Evolutionary conservation across 345 rosid genomes (phyloP), one percentile per base, ranked within the genome.

Genomic region (Stellera chamaejasme): DNA sequence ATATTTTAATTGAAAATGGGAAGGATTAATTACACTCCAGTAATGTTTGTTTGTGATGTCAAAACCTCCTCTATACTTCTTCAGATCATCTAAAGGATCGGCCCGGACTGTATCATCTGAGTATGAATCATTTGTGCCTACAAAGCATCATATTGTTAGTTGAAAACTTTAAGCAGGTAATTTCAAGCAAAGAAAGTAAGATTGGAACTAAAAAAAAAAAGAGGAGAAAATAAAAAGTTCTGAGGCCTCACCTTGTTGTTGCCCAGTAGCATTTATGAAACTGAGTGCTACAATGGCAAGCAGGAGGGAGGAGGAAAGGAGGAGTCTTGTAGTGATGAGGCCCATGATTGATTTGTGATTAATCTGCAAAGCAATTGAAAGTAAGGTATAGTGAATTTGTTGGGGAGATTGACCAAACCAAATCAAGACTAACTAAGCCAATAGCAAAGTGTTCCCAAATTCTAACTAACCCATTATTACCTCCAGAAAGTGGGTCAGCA

Each of bases 51-150:
- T 77, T 60, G 80, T 82, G 53, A 82, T 67, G 74, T 84, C 75
- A 61, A 52, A 84, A 16, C 92, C 92, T 60, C 92, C 92, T 66
- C 76, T 79, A 46, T 82, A 82, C 56, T 84, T 75, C 26, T 75
- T 76, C 27, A 81, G 57, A 43, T 48, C 43, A 45, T 79, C 71
- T 0, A 84, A 60, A 7, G 88, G 92, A 54, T 84, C 92, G 16
- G 72, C 73, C 51, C 92, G 75, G 39, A 67, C 79, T 1, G 88
- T 82, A 36, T 65, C 71, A 44, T 77, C 85, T 13, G 53, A 15
- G 13, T 57, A 64, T 62, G 67, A 45, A 61, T 51, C 55, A 71
- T 50, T 32, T 56, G 62, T 66, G 15, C 72, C 75, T 73, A 60
- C 49, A 10, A 44, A 60, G 25, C 9, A 26, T 2, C 43, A 32